Conservation (phyloP, 2,329 filamentous ascomycete species). For the Arachnopeziza araneosa region DNA sequence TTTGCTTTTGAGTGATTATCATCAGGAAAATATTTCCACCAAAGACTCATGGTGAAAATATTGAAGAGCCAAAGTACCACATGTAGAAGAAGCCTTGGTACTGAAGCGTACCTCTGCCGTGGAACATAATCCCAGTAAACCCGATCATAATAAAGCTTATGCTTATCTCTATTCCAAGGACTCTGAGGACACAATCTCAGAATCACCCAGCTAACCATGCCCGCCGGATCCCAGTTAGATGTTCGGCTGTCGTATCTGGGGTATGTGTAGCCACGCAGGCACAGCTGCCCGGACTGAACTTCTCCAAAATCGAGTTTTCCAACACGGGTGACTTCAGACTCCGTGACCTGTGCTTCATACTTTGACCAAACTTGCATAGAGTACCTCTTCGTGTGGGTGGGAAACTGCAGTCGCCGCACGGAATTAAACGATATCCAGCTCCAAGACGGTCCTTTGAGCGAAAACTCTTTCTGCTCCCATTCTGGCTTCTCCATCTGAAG, state of each 20-base stretch:
- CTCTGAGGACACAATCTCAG: not conserved
- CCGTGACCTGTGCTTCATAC: not conserved
- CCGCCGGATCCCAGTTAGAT: not conserved
- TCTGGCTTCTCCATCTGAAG: not conserved
- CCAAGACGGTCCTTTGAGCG: conserved; percentile 1
- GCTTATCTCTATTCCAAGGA: not conserved
- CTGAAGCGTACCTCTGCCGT: not conserved
- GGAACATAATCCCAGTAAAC: not conserved
- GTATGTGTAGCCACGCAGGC: not conserved
- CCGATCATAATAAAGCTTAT: not conserved
- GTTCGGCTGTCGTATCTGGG: not conserved
- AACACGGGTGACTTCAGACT: not conserved
- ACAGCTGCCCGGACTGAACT: not conserved
- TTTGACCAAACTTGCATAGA: not conserved
- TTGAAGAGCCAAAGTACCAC: not conserved
- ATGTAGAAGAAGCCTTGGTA: not conserved
- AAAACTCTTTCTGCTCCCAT: not conserved
- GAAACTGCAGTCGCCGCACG: not conserved
- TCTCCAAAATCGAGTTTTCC: not conserved
- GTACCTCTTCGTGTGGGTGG: not conserved
- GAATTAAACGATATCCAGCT: not conserved
- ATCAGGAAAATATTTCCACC: not conserved
- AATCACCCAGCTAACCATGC: not conserved
- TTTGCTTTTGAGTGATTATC: not conserved
- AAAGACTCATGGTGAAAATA: not conserved